Evolutionary conservation across 1,284 basidiomycete species (phyloP).

Genomic region (Inonotus obliquus): DNA sequence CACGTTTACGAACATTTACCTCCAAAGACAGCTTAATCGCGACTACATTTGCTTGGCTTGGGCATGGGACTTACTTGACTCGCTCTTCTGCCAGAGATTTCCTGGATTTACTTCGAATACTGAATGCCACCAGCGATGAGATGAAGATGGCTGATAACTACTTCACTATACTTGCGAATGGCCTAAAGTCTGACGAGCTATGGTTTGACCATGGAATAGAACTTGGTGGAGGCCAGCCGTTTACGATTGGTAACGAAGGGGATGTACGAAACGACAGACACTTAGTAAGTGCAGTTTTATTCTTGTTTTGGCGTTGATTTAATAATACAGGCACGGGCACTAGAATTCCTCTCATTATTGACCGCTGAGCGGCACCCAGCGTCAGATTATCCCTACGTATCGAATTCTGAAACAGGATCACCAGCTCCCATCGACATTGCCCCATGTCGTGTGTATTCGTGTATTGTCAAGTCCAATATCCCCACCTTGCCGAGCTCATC

Average conservation of each 20-base stretch:
- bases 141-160: constrained; percentile 69
- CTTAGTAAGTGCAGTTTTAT: constrained; percentile 41
- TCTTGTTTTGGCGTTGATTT: neutral
- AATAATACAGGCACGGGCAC: constrained; percentile 4
- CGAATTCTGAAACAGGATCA: constrained; percentile 1
- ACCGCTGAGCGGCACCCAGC: constrained; percentile 10
- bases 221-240: constrained; percentile 54
- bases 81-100: constrained; percentile 43
- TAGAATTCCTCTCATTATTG: constrained; percentile 4
- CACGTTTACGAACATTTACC: constrained; percentile 36
- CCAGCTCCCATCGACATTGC: constrained; percentile 22
- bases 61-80: constrained; percentile 53
- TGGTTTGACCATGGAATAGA: constrained; percentile 63
- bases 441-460: constrained; percentile 42
- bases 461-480: constrained; percentile 54
- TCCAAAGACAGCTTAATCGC: constrained; percentile 34
- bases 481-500: constrained; percentile 29
- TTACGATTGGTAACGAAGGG: constrained; percentile 57
- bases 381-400: constrained; percentile 20
- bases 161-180: constrained; percentile 54
- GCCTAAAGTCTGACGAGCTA: constrained; percentile 34
- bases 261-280: constrained; percentile 51
- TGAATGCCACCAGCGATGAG: constrained; percentile 46
- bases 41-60: constrained; percentile 63
- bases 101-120: constrained; percentile 38